Evolutionary conservation across 306 rosid genomes (phyloP), one percentile per base, ranked within the genome.

Genomic region (Fragaria vesca): DNA sequence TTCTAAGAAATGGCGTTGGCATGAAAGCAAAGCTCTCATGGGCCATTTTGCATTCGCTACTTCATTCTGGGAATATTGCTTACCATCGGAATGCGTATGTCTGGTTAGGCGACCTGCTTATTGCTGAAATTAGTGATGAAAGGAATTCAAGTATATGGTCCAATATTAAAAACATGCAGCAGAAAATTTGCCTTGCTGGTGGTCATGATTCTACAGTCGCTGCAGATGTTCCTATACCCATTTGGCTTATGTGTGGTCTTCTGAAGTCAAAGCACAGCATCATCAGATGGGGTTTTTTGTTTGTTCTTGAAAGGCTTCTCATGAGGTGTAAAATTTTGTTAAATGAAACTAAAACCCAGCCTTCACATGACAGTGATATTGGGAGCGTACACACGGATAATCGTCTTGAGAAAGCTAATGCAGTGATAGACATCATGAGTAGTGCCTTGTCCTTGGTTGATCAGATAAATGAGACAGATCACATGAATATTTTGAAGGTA

Each of bases 31-130:
- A 91, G 76, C 91, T 87, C 43, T 79, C 98, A 42, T 96, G 99
- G 98, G 84, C 91, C 78, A 88, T 93, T 84, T 85, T 96, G 75
- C 98, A 96, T 89, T 93, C 99, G 55, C 98, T 96, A 81, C 89
- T 93, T 83, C 99, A 96, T 87, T 96, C 99, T 62, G 97, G 89
- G 67, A 91, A 93, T 86, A 83, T 82, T 60, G 76, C 99, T 38
- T 96, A 90, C 85, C 97, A 92, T 74, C 91, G 88, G 76, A 93
- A 91, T 86, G 98, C 94, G 48, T 87, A 93, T 78, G 84, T 89
- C 83, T 96, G 99, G 99, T 89, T 96, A 78, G 92, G 97, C 1
- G 99, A 96, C 84, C 88, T 96, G 84, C 99, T 96, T 79, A 89
- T 90, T 86, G 89, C 92, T 75, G 99, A 96, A 85, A 91, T 96